Base-by-base conservation (phyloP, 2,329 filamentous ascomycete species). In the Sclerotinia spermophila region DNA sequence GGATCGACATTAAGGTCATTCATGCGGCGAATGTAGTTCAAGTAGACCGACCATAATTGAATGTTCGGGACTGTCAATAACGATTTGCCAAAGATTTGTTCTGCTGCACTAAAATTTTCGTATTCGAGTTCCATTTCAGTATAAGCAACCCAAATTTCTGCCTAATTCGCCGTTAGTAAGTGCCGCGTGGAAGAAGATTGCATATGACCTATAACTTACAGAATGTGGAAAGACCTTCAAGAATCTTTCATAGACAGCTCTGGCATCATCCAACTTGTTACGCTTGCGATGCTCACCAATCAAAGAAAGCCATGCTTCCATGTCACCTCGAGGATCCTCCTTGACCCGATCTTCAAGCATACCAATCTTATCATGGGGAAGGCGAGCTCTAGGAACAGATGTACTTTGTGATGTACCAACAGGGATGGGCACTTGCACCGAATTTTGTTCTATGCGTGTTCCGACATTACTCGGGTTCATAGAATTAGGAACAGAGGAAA, bases 21-120 rank as follows among this genome's bases (percentile, higher is more conserved):
- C 74, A 93, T 88, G 62, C 96, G 91, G 68, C 96, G 93, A 73
- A 98, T 92, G 80, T 98, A 97, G 81, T 97, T 94, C 73, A 99
- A 88, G 80, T 99, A 99, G 44, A 94, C 87, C 10, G 92, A 93
- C 93, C 94, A 99, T 30, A 99, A 86, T 73, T 92, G 88, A 53
- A 98, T 91, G 79, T 95, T 92, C 17, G 92, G 90, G 30, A 96
- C 90, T 13, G 87, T 87, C 75, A 93, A 86, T 53, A 99, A 87
- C 44, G 92, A 94, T 75, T 89, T 88, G 74, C 88, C 89, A 80
- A 99, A 97, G 33, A 99, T 90, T 67, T 89, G 86, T 80, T 97
- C 95, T 24, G 96, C 90, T 61, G 89, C 88, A 71, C 86, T 85
- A 72, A 96, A 91, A 74, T 97, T 92, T 76, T 97, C 93, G 71